phyloP scores from a whole-genome alignment of 108 stramenopile genomes.

The Parmales sp. region DNA sequence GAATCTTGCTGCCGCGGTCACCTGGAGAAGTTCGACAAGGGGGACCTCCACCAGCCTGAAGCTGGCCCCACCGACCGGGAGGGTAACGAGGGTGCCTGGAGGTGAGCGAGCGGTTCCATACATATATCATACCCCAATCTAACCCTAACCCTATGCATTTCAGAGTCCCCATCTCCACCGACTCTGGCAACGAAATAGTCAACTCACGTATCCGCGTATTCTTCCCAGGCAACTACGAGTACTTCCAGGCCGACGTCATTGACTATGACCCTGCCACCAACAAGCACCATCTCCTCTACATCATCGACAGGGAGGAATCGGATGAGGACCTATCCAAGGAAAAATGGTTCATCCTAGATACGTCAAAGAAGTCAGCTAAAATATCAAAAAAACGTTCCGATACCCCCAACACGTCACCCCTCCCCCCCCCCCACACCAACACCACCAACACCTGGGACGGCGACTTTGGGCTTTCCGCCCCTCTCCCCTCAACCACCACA shows the following conservation, averaged over 20 bases:
- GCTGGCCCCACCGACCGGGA: constrained; percentile 31
- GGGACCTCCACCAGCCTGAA: neutral
- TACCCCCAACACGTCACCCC: too few species aligned
- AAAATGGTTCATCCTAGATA: too few species aligned
- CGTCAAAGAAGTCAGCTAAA: too few species aligned
- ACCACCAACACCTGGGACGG: too few species aligned
- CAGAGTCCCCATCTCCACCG: constrained; percentile 27
- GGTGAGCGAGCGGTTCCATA: too few species aligned
- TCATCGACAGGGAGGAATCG: constrained; percentile 51
- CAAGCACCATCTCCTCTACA: constrained; percentile 58
- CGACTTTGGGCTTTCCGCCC: too few species aligned
- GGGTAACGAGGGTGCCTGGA: constrained; percentile 47
- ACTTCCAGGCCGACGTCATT: constrained; percentile 60
- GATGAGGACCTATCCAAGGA: neutral
- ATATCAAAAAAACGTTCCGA: too few species aligned
- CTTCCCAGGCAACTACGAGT: constrained; percentile 52
- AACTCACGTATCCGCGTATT: constrained; percentile 60
- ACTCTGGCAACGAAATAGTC: constrained; percentile 54
- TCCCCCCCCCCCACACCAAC: too few species aligned
- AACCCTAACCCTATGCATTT: constrained; percentile 45
- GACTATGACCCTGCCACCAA: constrained; percentile 51
- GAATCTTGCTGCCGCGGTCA: constrained; percentile 74
- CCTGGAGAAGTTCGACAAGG: constrained; percentile 49
- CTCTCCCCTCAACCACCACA: too few species aligned
- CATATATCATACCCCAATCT: too few species aligned